Evolutionary conservation across 75 land plant genomes (phyloP), one percentile per base, ranked within the genome.

Genomic region (Pinus albicaulis): DNA sequence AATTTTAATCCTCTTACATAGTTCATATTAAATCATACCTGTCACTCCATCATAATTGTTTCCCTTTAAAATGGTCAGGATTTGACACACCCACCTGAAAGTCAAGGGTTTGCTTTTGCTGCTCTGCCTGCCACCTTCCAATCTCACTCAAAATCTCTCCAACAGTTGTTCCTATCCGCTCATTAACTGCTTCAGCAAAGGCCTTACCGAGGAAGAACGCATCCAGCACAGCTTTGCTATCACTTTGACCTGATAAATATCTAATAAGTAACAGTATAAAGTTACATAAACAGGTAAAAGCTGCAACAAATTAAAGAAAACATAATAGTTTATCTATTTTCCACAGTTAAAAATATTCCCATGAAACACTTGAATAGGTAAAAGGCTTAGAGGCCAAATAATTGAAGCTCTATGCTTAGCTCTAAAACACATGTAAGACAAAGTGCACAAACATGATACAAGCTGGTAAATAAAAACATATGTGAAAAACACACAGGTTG

Each of bases 161-260:
- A 55, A 96, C 80, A 34, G 92, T 76, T 14, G 92, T 86, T 58
- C 88, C 94, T 24, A 96, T 57, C 34, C 99, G 84, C 72, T 93
- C 99, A 66, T 78, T 96, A 24, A 96, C 58, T 65, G 97, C 86
- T 78, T 96, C 99, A 52, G 97, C 97, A 20, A 96, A 62, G 77
- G 99, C 99, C 84, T 96, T 96, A 22, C 99, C 99, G 75, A 96
- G 76, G 84, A 96, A 94, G 70, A 96, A 96, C 52, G 97, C 94
- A 79, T 96, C 95, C 65, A 96, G 74, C 26, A 96, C 84, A 55
- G 75, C 86, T 74, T 82, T 93, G 85, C 94, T 96, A 24, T 93
- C 96, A 76, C 76, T 81, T 15, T 95, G 86, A 69, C 92, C 98
- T 92, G 84, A 28, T 75, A 64, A 78, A 65, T 28, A 70, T 55